Base-by-base conservation (phyloP, 2,329 filamentous ascomycete species). In the Blumeria graminis region DNA sequence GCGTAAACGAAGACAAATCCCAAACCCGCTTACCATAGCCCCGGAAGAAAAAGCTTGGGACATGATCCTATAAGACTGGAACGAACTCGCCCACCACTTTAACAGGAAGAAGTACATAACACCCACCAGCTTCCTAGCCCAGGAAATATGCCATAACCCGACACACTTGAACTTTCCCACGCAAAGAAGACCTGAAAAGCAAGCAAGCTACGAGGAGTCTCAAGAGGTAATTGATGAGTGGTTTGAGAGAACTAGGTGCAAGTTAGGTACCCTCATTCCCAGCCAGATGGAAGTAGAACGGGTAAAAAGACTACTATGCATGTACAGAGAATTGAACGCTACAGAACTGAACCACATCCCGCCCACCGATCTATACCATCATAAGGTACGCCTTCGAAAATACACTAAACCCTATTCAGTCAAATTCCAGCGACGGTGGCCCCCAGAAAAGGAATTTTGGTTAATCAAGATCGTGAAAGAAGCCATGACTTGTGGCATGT, bases 371-470 rank as follows among this genome's bases (percentile, higher is more conserved):
- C 36, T 54, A 3, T 54, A 39, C 18, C 35, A 22, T 6, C 41
- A 53, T 1, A 41, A 38, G 22, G 41, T 57, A 9, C 56, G 33
- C 32, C 51, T 57, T 32, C 36, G 18, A 33, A 10, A 32, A 41
- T 50, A 51, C 3, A 55, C 39, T 5, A 57, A 55, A 55, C 51
- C 34, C 0, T 48, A 28, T 13, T n/a, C 18, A 34, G 48, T 50
- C 22, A 18, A 11, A 16, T 28, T 35, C 13, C 32, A 50, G 28
- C n/a, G 35, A 14, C 14, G 28, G 34, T 57, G 41, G 56, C 48
- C 56, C n/a, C 48, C 38, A 13, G 36, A 53, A 16, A 16, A 57
- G 28, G 10, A 57, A 32, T 57, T 18, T 54, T 56, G n/a, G 43
- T 14, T 56, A 32, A 18, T 50, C 22, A 50, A 56, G 16, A 56